Conservation (phyloP, 371 early-diverging fungal species). For the Mucor indicus region DNA sequence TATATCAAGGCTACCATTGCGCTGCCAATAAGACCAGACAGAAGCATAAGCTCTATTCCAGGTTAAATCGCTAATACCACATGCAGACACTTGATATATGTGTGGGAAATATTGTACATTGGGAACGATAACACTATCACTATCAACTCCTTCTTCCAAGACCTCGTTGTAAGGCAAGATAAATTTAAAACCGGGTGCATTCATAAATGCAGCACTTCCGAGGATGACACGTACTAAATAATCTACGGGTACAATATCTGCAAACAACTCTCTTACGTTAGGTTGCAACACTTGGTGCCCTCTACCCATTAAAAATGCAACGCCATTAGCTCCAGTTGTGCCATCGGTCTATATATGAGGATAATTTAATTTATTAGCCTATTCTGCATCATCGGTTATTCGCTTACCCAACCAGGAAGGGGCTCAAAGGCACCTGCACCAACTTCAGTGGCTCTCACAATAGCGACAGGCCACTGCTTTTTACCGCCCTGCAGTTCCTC, state of each 20-base stretch:
- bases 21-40: constrained; percentile 43
- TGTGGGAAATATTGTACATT: constrained; percentile 33
- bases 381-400: neutral
- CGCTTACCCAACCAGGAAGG: constrained; percentile 60
- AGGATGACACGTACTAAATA: constrained; percentile 35
- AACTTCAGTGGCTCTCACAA: constrained; percentile 61
- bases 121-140: constrained; percentile 23
- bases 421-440: constrained; percentile 54
- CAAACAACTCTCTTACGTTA: constrained; percentile 28
- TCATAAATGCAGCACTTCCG: constrained; percentile 28
- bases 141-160: constrained; percentile 17
- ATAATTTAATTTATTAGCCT: neutral
- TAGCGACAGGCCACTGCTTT: constrained; percentile 52
- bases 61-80: constrained; percentile 11
- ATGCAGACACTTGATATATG: constrained; percentile 41
- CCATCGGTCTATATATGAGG: constrained; percentile 46
- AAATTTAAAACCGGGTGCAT: constrained; percentile 34
- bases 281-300: constrained; percentile 40
- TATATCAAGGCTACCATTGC: constrained; percentile 28
- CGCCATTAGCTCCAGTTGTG: constrained; percentile 52
- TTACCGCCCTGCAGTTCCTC: constrained; percentile 51
- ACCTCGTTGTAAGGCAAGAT: constrained; percentile 45
- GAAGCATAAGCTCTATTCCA: constrained; percentile 37
- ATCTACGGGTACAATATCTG: constrained; percentile 62
- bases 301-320: constrained; percentile 35